Base-by-base conservation (phyloP, 208 protist genomes). In the Leptomonas pyrrhocoris region DNA sequence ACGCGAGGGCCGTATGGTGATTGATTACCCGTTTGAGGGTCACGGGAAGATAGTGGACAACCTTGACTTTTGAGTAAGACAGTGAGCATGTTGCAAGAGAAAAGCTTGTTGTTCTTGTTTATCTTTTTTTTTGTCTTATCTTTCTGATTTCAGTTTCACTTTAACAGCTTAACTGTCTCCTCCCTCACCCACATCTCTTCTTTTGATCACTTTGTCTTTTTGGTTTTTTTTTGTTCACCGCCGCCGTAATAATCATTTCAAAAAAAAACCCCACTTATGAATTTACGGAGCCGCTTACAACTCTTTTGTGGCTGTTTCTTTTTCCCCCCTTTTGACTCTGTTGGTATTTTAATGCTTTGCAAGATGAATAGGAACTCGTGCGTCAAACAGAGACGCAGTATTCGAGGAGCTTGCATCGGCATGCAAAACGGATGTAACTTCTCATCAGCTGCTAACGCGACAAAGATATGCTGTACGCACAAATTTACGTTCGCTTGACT, bases 21-120 rank as follows among this genome's bases (percentile, higher is more conserved):
- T 88, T 18, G 82, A 91, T 58, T 91, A 88, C 70, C 85, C 82
- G 7, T 90, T 90, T 56, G 81, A 90, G 48, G 85, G 85, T 15
- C 75, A 84, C 62, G 85, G 85, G 7, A 71, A 69, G 5, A 80
- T 90, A 34, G 70, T 73, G 6, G 81, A 90, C 51, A 28, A 77
- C 34, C 68, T 89, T 4, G 65, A 75, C 12, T 89, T 85, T 58
- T 84, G 56, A 75, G 49, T 18, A 38, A 11, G 18, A 27, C 59
- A 46, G 36, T 28, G 50, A 50, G 50, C 58, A 23, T 48, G 16
- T 30, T 66, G 50, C 31, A 45, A 55, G 68, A 60, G 1, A 55
- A 62, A 25, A 8, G 28, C 15, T 62, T 42, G 23, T 46, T 62
- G 4, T 49, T 15, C n/a, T 36, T 65, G 13, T 59, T 67, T 48